A percentile compares a stretch with the other conserved stretches of the same genome.
Conservation (phyloP, 805 yeast genomes). For the Candida tibetensis region DNA sequence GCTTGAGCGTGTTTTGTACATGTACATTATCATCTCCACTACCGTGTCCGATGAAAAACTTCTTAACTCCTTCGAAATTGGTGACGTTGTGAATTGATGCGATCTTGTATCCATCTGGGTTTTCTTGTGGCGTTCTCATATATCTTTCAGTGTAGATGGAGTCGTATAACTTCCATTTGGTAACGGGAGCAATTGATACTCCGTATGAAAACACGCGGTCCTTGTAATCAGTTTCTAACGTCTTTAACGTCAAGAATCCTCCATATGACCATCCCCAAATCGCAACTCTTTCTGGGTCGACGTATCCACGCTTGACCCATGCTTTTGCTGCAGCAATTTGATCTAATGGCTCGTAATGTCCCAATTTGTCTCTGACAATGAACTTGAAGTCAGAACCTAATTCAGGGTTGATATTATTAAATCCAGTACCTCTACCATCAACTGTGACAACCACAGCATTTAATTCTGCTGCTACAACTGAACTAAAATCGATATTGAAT, state of each 20-base stretch:
- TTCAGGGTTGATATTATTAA: constrained; percentile 56
- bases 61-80: constrained; percentile 46
- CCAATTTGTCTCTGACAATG: constrained; percentile 76
- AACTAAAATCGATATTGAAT: constrained; percentile 63
- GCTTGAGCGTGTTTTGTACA: constrained; percentile 61
- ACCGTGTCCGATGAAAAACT: constrained; percentile 75
- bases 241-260: constrained; percentile 72
- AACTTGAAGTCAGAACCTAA: constrained; percentile 59
- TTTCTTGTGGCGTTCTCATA: constrained; percentile 55
- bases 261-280: constrained; percentile 93
- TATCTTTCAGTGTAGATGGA: constrained; percentile 79
- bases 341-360: constrained; percentile 78
- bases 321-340: constrained; percentile 80
- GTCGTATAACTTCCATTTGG: constrained; percentile 73
- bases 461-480: constrained; percentile 71
- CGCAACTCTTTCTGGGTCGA: constrained; percentile 58
- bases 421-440: constrained; percentile 97
- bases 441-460: constrained; percentile 88
- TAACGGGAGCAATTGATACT: constrained; percentile 83
- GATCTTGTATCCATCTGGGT: constrained; percentile 46
- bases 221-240: constrained; percentile 65
- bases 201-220: constrained; percentile 63
- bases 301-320: constrained; percentile 62
- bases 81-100: constrained; percentile 43
- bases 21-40: constrained; percentile 86